Base-by-base conservation (phyloP, 2,329 filamentous ascomycete species). In the Colletotrichum cereale region DNA sequence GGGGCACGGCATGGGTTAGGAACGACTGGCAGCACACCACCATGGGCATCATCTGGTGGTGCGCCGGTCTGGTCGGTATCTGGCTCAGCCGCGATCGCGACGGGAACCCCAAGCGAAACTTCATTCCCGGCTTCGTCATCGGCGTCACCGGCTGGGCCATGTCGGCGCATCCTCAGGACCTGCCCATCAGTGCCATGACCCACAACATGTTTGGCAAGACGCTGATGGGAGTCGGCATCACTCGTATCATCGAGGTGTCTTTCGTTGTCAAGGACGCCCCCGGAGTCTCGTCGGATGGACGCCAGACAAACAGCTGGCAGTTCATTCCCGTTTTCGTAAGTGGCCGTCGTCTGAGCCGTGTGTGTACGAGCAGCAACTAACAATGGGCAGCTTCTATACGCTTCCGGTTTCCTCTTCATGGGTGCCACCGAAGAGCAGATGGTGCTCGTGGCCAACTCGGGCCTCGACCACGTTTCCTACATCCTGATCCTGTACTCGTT, bases 31-130 rank as follows among this genome's bases (percentile, higher is more conserved):
- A 99, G 81, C 96, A 99, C 81, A 99, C 96, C 0, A 94, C 93
- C n/a, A 98, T 99, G 96, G 96, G 96, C n/a, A 90, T 99, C 73
- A 91, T 99, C 62, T 99, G 96, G 96, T 99, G 96, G 96, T 93
- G 91, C 77, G 96, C 96, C 10, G 96, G 96, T 31, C 84, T 99
- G 38, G 88, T 96, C 14, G 96, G 96, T 52, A 88, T 99, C 63
- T 99, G 96, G 96, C 86, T 99, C 48, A 97, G 94, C 80, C 89
- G 90, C 73, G 94, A 92, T 79, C 90, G 94, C 67, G 91, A 96
- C 74, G 96, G 96, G 62, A 87, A 90, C 52, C 95, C 96, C 11
- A 95, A 96, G 86, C 90, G 96, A 75, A 99, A 99, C 83, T 90
- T 99, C 73, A 91, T 99, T 66, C 96, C 96, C 0, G 95, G 90